Evolutionary conservation across 225 moss, liverwort and hornwort species (phyloP).

Genomic region (Asterella californica): DNA sequence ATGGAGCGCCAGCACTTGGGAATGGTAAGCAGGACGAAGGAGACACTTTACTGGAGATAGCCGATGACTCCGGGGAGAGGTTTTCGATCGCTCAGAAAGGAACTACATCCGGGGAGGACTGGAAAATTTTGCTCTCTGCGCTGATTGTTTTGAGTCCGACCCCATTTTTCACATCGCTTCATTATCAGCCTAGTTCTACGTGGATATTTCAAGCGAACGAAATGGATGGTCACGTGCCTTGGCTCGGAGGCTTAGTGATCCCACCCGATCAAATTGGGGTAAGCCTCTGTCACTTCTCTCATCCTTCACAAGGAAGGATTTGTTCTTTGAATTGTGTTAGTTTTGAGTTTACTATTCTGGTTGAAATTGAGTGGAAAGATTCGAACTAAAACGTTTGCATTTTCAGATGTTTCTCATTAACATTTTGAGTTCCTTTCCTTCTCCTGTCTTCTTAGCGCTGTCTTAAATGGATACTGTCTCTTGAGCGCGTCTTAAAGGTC

Average conservation of each 20-base stretch:
- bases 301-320: neutral
- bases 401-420: too few species aligned
- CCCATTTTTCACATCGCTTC: constrained; percentile 29
- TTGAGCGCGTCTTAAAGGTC: too few species aligned
- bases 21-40: neutral
- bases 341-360: neutral
- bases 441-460: too few species aligned
- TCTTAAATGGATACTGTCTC: too few species aligned
- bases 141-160: constrained; percentile 25
- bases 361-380: neutral
- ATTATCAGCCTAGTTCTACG: constrained; percentile 29
- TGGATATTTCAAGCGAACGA: constrained; percentile 38
- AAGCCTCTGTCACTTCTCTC: neutral
- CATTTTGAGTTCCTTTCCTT: too few species aligned
- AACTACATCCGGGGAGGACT: constrained; percentile 17
- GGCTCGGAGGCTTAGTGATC: constrained; percentile 30
- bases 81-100: neutral
- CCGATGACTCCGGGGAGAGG: neutral
- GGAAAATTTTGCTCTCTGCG: constrained; percentile 25
- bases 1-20: neutral
- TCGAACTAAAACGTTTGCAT: neutral
- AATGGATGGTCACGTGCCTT: constrained; percentile 33
- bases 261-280: constrained; percentile 39
- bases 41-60: neutral
- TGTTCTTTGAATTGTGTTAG: neutral